Percentiles rank a stretch among this genome's conserved stretches.
Conservation (phyloP, 225 moss, liverwort and hornwort genomes). For the Straminergon stramineum region DNA sequence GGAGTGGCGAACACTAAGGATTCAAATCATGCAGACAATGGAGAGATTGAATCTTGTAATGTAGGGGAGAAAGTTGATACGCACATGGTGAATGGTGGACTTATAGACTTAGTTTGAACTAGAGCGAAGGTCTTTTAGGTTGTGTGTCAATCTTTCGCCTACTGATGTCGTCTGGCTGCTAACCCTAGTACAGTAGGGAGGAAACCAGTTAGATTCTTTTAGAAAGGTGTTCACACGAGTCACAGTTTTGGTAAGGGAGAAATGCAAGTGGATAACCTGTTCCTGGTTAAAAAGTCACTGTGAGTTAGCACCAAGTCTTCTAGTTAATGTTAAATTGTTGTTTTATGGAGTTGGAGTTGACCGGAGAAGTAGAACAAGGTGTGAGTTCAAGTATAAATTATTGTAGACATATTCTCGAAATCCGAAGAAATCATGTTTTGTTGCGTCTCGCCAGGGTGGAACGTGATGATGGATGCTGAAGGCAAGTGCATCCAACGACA, state of each 20-base stretch:
- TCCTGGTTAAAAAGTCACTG: constrained; percentile 14
- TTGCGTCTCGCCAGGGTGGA: neutral
- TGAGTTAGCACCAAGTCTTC: neutral
- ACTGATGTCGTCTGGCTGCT: constrained; percentile 7
- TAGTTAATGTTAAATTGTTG: neutral
- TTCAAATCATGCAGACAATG: constrained; percentile 34
- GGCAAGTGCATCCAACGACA: neutral
- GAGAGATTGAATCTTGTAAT: constrained; percentile 24
- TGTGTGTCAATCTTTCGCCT: constrained; percentile 11
- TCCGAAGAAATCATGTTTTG: constrained; percentile 6
- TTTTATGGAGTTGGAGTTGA: constrained; percentile 20
- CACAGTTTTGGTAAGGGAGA: constrained; percentile 32
- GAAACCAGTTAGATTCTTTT: constrained; percentile 17
- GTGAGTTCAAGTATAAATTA: constrained; percentile 17
- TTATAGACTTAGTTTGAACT: constrained; percentile 29
- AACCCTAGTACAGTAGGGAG: constrained; percentile 1
- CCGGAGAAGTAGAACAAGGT: neutral
- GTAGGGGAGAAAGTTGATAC: constrained; percentile 16
- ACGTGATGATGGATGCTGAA: neutral
- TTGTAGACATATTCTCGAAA: constrained; percentile 12
- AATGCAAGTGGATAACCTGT: constrained; percentile 23
- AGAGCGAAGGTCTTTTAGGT: constrained; percentile 5
- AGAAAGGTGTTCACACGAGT: constrained; percentile 19
- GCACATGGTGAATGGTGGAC: constrained; percentile 29
- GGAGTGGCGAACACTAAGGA: constrained; percentile 25